Conservation (phyloP, 2,329 filamentous ascomycete genomes). For the Aspergillus flavus region DNA sequence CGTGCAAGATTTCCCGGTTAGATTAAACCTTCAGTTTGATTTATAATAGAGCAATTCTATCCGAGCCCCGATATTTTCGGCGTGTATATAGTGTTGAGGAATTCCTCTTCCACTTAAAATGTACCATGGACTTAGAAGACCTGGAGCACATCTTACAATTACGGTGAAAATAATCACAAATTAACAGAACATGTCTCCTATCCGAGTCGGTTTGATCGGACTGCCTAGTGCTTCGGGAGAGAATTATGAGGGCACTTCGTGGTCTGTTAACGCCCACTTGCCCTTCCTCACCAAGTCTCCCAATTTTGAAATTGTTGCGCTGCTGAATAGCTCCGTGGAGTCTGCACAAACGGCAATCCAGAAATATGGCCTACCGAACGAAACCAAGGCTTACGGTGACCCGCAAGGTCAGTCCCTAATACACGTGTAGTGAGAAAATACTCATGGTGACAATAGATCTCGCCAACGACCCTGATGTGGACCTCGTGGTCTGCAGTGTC, state of each 20-base stretch:
- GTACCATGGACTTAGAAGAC: not conserved
- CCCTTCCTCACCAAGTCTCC: conserved; percentile 10
- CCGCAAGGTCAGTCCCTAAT: conserved; percentile 35
- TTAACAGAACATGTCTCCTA: conserved; percentile 12
- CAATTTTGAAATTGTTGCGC: conserved; percentile 13
- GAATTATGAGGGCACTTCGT: conserved; percentile 12
- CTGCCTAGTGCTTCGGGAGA: conserved; percentile 7
- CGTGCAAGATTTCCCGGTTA: not conserved
- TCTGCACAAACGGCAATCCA: conserved; percentile 19
- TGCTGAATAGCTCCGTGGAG: conserved; percentile 13
- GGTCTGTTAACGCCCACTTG: conserved; percentile 14
- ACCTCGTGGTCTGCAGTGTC: conserved; percentile 56
- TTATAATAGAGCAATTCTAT: not conserved
- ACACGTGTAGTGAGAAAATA: not conserved
- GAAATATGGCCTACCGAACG: conserved; percentile 45
- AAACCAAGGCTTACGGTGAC: conserved; percentile 54
- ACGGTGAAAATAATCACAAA: not conserved
- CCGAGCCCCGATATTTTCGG: not conserved
- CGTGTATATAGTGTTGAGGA: not conserved
- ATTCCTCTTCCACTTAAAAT: too few relatives aligned
- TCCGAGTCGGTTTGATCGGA: conserved; percentile 17
- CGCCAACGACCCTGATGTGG: conserved; percentile 53
- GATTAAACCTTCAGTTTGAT: not conserved
- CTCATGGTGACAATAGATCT: conserved; percentile 32
- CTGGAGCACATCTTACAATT: not conserved